Base-by-base conservation (phyloP, 345 rosid genomes). In the Cardamine resedifolia region DNA sequence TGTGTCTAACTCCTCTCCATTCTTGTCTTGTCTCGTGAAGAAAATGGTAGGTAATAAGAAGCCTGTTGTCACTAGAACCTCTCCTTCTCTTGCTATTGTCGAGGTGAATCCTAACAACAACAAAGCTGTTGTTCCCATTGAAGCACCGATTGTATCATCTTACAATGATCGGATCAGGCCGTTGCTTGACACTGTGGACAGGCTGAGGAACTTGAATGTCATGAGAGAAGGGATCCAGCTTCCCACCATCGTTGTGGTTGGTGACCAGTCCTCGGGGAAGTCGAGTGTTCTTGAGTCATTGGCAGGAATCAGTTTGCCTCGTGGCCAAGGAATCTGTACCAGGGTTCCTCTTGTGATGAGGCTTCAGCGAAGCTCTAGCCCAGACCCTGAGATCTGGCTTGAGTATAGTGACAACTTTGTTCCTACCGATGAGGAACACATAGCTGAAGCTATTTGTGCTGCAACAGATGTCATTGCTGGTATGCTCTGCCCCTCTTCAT, bases 181-280 rank as follows among this genome's bases (percentile, higher is more conserved):
- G 1, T 58, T 84, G 18, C 91, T 87, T 10, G 88, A 87, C n/a
- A 82, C 81, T 0, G 81, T 85, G 0, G 88, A 87, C 74, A 77
- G 43, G 81, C 52, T 87, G 3, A 70, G 91, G 34, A 77, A 48
- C 73, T 70, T 83, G 0, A 68, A 59, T 68, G 80, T 87, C 1
- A 79, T 65, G 70, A 71, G 58, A 49, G 83, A 85, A 69, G 91
- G 86, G 19, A 87, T 87, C 3, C 84, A 83, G 48, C 85, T 87
- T 3, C 89, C 91, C 0, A 85, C 89, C 52, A 87, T 85, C 6
- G 89, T 87, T 0, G 87, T 87, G 1, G 89, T 85, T 1, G 89
- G 89, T 1, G 91, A 87, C 21, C 89, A 87, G 44, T 85, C 86
- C 0, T 87, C 87, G 0, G 86, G 91, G 0, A 85, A 87, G 72